phyloP scores from a whole-genome alignment of 345 rosid species.

The Isatis tinctoria region DNA sequence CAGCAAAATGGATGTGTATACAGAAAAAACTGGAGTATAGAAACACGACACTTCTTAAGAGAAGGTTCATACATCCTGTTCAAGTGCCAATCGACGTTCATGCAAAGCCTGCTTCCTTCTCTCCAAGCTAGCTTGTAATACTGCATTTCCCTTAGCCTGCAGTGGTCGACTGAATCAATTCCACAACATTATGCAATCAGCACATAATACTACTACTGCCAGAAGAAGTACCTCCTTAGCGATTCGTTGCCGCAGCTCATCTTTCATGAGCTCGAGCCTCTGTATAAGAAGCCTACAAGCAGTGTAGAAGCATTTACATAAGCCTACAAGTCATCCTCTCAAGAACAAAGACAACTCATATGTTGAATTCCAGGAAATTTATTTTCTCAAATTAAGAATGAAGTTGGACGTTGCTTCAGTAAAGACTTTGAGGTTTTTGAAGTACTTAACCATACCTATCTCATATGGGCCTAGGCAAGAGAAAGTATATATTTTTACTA shows the following conservation, averaged over 20 bases:
- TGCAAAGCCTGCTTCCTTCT: constrained; percentile 99
- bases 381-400: not conserved
- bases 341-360: not conserved
- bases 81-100: constrained; percentile 97
- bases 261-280: constrained; percentile 91
- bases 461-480: not conserved
- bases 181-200: constrained; percentile 4
- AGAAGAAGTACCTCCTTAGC: constrained; percentile 76
- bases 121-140: constrained; percentile 96
- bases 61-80: constrained; percentile 73
- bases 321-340: not conserved
- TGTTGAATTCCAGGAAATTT: not conserved
- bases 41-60: constrained; percentile 12
- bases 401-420: constrained; percentile 2
- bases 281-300: constrained; percentile 82
- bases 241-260: constrained; percentile 90
- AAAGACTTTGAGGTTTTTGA: not conserved
- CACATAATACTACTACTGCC: constrained; percentile 15
- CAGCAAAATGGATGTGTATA: not conserved
- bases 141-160: constrained; percentile 97
- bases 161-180: constrained; percentile 23
- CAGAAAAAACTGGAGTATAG: not conserved
- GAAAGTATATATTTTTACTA: not conserved
- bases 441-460: not conserved
- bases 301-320: constrained; percentile 4